Base-by-base conservation (phyloP, 495 filamentous ascomycete species). In the Usnea hakonensis region DNA sequence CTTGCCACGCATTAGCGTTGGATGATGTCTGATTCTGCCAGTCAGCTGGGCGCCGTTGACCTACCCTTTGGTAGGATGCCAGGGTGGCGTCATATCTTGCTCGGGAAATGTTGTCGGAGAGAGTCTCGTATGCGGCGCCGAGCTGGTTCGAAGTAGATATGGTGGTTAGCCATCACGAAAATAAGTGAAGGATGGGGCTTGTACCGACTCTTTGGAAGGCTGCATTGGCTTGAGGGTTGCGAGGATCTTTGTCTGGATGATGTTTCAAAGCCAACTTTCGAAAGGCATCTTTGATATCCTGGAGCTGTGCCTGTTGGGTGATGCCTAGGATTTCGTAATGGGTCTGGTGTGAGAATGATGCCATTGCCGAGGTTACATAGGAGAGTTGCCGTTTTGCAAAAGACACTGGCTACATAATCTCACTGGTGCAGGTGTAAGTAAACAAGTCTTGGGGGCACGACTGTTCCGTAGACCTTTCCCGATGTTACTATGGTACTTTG, bases 191-290 rank as follows among this genome's bases (percentile, higher is more conserved):
- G 23, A 61, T 16, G 21, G 37, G 16, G 32, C 28, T 23, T 50
- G 32, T 30, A 44, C 50, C 28, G 19, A 61, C 59, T 13, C 21
- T 28, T 36, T 61, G 59, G 26, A 54, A 53, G 17, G 23, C 21
- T 33, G 28, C 23, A 32, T 40, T 37, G 21, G 59, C 59, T 41
- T 14, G 59, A 33, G 19, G 46, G 43, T 61, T 53, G 19, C 19
- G 6, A 23, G 50, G 59, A 61, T 61, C 53, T 21, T 61, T 61
- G 38, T 61, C 59, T 0, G 59, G 59, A 10, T 61, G 59, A 44
- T 9, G 36, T 10, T 21, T 38, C 32, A 52, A 17, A 0, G 48
- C 48, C 59, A 55, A 40, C 21, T 17, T 55, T 8, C 16, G 52
- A 26, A 55, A 61, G 3, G 59, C 48, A 14, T n/a, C 32, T 21